Conservation (phyloP, 345 rosid genomes). For the Raphanus sativus region DNA sequence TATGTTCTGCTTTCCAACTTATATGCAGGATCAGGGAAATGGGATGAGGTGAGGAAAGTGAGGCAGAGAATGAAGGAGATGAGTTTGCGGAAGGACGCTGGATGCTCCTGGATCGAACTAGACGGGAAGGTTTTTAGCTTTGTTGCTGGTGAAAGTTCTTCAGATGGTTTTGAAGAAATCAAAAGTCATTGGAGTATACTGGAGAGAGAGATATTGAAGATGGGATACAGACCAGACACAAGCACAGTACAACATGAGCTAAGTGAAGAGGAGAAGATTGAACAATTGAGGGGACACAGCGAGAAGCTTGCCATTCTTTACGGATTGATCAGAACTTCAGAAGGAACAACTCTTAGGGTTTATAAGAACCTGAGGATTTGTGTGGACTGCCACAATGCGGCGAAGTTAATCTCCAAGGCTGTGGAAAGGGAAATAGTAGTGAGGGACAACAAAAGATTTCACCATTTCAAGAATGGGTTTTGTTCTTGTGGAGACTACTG, state of each 20-base stretch:
- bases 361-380: conserved; percentile 66
- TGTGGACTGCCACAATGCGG: conserved; percentile 65
- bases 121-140: conserved; percentile 55
- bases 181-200: conserved; percentile 43
- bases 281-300: conserved; percentile 49
- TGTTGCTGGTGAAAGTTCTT: conserved; percentile 42
- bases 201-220: conserved; percentile 44
- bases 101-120: conserved; percentile 74
- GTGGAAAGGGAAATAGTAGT: conserved; percentile 56
- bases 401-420: conserved; percentile 53
- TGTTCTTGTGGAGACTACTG: conserved; percentile 47
- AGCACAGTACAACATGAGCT: conserved; percentile 57
- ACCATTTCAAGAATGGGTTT: conserved; percentile 60
- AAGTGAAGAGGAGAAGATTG: conserved; percentile 53
- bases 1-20: conserved; percentile 65
- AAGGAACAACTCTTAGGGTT: conserved; percentile 51
- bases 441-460: conserved; percentile 67
- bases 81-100: conserved; percentile 59
- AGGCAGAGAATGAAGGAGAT: conserved; percentile 55
- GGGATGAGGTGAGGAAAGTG: conserved; percentile 59
- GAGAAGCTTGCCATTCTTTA: conserved; percentile 60
- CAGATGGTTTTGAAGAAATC: conserved; percentile 38
- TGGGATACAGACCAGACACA: conserved; percentile 56
- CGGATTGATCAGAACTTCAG: conserved; percentile 54
- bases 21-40: conserved; percentile 55